phyloP scores from a whole-genome alignment of 768 basidiomycete species.

The Harrya chromipes region DNA sequence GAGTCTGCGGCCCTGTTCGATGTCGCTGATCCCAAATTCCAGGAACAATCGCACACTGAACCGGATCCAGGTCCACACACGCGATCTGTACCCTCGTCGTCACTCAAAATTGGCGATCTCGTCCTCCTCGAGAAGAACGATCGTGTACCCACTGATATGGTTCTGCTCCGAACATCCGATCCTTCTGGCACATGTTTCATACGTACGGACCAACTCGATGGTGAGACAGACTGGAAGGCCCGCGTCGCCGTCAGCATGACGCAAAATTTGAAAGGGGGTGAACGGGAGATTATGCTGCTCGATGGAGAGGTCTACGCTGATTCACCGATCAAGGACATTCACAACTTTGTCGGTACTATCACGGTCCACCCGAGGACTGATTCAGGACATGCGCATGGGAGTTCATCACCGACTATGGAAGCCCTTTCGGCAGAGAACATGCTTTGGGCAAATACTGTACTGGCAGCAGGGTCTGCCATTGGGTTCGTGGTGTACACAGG shows the following conservation, averaged over 20 bases:
- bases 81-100: conserved; percentile 82
- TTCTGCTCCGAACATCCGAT: conserved; percentile 86
- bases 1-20: conserved; percentile 20
- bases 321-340: conserved; percentile 94
- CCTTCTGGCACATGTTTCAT: conserved; percentile 94
- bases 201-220: conserved; percentile 95
- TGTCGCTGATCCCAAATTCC: conserved; percentile 20
- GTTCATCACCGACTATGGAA: conserved; percentile 50
- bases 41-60: conserved; percentile 8
- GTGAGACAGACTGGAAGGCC: conserved; percentile 99
- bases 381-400: conserved; percentile 34
- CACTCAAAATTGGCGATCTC: conserved; percentile 87
- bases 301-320: conserved; percentile 96
- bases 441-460: conserved; percentile 95
- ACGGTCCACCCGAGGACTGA: conserved; percentile 53
- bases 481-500: conserved; percentile 96
- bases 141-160: conserved; percentile 91
- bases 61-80: conserved; percentile 49
- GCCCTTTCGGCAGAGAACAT: conserved; percentile 95
- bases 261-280: conserved; percentile 32
- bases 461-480: conserved; percentile 91
- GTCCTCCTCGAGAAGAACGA: conserved; percentile 95
- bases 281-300: conserved; percentile 50
- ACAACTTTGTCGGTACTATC: conserved; percentile 91
- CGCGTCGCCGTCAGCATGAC: conserved; percentile 66